Evolutionary conservation across 108 stramenopile genomes (phyloP).

Genomic region (Skeletonema costatum): DNA sequence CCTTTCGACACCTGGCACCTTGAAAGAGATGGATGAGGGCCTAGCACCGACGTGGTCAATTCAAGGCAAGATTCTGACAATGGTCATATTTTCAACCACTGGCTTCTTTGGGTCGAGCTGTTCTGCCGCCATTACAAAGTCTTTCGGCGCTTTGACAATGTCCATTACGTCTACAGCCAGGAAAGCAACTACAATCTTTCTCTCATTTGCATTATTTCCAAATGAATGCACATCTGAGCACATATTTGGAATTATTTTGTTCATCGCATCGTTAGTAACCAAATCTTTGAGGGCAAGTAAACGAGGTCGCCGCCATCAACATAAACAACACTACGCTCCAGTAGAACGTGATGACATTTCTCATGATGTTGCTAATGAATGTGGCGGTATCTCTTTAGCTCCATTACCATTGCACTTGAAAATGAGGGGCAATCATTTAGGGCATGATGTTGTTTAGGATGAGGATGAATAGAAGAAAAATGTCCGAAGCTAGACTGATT

Average conservation of each 20-base stretch:
- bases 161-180: constrained; percentile 86
- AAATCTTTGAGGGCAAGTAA: constrained; percentile 65
- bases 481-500: background rate
- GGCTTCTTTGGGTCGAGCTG: constrained; percentile 87
- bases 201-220: constrained; percentile 86
- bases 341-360: background rate
- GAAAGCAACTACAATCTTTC: constrained; percentile 90
- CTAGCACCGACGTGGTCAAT: constrained; percentile 73
- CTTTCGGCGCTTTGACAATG: constrained; percentile 91
- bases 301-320: constrained; percentile 16
- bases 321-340: background rate
- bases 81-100: constrained; percentile 75
- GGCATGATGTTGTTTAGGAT: background rate
- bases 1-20: constrained; percentile 72
- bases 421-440: background rate
- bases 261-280: constrained; percentile 75
- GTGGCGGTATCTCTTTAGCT: background rate
- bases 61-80: constrained; percentile 57
- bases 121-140: constrained; percentile 89
- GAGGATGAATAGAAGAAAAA: background rate
- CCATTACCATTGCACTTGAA: background rate
- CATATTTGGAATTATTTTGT: constrained; percentile 72
- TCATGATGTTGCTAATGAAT: background rate
- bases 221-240: constrained; percentile 84
- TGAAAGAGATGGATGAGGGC: constrained; percentile 70